Percentiles rank a stretch among this genome's conserved stretches.
Evolutionary conservation across 768 basidiomycete genomes (phyloP).

Genomic region (Leccinum disarticulatum): DNA sequence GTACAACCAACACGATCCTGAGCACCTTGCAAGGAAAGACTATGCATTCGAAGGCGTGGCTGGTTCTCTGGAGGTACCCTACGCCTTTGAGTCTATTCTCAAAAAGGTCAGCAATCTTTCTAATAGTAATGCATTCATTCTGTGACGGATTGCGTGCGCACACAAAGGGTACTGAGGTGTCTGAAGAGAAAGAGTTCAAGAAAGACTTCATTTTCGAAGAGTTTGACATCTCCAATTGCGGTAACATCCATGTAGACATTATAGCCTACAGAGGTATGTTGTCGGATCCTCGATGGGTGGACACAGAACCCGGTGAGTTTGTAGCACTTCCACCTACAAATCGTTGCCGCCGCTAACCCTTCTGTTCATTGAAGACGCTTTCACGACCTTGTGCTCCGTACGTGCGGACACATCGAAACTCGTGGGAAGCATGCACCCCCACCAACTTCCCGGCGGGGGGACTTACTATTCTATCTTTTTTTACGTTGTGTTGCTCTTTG

Average conservation of each 20-base stretch:
- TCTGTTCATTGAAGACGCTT: conserved; percentile 1
- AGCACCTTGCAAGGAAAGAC: conserved; percentile 7
- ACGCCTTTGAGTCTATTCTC: conserved; percentile 13
- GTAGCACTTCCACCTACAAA: background rate
- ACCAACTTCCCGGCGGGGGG: conserved; percentile 9
- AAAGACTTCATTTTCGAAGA: conserved; percentile 15
- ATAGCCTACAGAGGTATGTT: conserved; percentile 12
- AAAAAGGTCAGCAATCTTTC: conserved; percentile 1
- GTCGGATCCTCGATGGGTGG: conserved; percentile 9
- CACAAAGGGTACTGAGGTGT: conserved; percentile 11
- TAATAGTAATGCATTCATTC: background rate
- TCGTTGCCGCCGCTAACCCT: background rate
- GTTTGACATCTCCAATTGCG: conserved; percentile 14
- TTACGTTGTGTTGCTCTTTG: conserved; percentile 49
- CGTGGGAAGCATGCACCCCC: conserved; percentile 9
- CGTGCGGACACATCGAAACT: conserved; percentile 16
- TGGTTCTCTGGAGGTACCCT: conserved; percentile 7
- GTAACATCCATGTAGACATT: conserved; percentile 17
- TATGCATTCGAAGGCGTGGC: conserved; percentile 11
- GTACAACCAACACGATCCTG: conserved; percentile 9
- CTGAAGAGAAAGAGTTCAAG: conserved; percentile 17
- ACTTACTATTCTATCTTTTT: conserved; percentile 16
- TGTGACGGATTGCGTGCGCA: background rate
- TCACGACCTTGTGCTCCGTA: conserved; percentile 13
- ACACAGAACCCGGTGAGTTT: conserved; percentile 9